phyloP scores from a whole-genome alignment of 768 basidiomycete species.

The Boletellus sp. region DNA sequence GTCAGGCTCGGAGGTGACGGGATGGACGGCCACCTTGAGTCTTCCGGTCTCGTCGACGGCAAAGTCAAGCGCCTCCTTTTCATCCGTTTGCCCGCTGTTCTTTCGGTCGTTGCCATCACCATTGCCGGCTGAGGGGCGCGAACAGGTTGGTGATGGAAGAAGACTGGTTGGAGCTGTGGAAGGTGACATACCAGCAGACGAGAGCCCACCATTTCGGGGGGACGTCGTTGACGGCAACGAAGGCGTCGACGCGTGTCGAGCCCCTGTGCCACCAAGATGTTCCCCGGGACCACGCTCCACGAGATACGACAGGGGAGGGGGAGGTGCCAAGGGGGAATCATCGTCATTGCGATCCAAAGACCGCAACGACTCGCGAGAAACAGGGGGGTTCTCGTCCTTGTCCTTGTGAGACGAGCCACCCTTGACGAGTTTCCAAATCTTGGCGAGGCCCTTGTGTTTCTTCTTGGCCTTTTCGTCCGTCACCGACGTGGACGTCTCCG shows the following conservation, averaged over 20 bases:
- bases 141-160: conserved; percentile 73
- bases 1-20: conserved; percentile 59
- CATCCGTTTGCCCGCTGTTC: conserved; percentile 40
- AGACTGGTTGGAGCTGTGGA: conserved; percentile 73
- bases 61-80: conserved; percentile 37
- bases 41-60: conserved; percentile 33
- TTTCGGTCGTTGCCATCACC: conserved; percentile 46
- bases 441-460: conserved; percentile 73
- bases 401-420: conserved; percentile 47
- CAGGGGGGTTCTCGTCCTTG: conserved; percentile 28
- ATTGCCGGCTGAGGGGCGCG: conserved; percentile 58
- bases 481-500: conserved; percentile 8
- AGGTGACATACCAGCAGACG: conserved; percentile 64
- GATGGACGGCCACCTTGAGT: conserved; percentile 43
- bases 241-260: conserved; percentile 65
- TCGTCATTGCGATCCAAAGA: conserved; percentile 49
- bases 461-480: conserved; percentile 60
- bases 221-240: conserved; percentile 61
- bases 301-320: conserved; percentile 87
- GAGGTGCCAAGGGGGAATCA: conserved; percentile 78
- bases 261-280: conserved; percentile 37
- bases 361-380: conserved; percentile 37
- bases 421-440: conserved; percentile 78
- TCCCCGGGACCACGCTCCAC: conserved; percentile 58
- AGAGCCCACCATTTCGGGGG: conserved; percentile 48